A percentile compares a stretch with the other conserved stretches of the same genome.
Conservation (phyloP, 768 basidiomycete species). For the Mycena epipterygia region DNA sequence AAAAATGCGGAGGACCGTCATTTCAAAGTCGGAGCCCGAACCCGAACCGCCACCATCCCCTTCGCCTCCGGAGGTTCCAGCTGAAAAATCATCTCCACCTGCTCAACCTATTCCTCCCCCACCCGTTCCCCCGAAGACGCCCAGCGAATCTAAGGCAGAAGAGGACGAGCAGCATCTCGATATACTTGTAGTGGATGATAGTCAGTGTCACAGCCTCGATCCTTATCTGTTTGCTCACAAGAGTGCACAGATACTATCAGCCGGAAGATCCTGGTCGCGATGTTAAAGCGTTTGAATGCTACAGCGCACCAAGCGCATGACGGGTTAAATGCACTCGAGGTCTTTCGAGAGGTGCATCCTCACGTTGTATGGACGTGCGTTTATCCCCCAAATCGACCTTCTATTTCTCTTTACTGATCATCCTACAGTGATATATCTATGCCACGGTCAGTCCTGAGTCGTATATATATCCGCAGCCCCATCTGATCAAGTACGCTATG, state of each 20-base stretch:
- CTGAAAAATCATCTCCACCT: not conserved
- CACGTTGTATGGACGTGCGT: constrained; percentile 32
- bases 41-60: not conserved
- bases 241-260: constrained; percentile 24
- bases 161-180: constrained; percentile 10
- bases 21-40: constrained; percentile 2
- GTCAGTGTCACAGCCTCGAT: not conserved
- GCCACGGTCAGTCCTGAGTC: constrained; percentile 27
- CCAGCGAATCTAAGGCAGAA: not conserved
- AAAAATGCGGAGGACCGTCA: not conserved
- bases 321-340: constrained; percentile 20
- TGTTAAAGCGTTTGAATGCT: constrained; percentile 19
- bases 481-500: not conserved
- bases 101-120: not conserved
- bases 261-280: constrained; percentile 27
- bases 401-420: not conserved
- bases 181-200: constrained; percentile 33
- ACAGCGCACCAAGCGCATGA: constrained; percentile 28
- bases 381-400: not conserved
- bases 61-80: not conserved
- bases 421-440: constrained; percentile 25
- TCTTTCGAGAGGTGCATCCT: constrained; percentile 24
- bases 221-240: not conserved
- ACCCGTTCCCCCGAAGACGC: not conserved
- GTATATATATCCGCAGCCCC: not conserved